Percentiles rank a stretch among this genome's conserved stretches.
These are phyloP conservation scores for Nepenthes gracilis DNA, from an alignment of 148 eudicot species.

Conservation along the genomic window DNA sequence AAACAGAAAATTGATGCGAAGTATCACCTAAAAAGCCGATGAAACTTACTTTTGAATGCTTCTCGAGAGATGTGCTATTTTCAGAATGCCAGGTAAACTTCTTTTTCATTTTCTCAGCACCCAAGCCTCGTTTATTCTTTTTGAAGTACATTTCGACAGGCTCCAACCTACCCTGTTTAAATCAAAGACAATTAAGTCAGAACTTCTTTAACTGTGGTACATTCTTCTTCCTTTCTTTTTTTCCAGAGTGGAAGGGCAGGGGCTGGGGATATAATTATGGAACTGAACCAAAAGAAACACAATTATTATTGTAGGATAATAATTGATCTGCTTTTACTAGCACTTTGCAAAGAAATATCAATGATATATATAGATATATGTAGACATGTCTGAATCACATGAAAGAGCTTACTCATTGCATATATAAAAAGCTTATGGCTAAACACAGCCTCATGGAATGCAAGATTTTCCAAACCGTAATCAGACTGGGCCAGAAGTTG, in stretches of 20 bases:
- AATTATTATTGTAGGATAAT: no score
- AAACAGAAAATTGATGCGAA: neutral
- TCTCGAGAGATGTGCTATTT: slow-evolving; percentile 6
- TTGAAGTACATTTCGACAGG: slow-evolving; percentile 53
- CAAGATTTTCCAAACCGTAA: no score
- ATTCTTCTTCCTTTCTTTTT: neutral
- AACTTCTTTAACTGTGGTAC: neutral
- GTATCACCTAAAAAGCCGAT: neutral
- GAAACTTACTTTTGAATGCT: slow-evolving; percentile 25
- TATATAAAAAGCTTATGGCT: no score
- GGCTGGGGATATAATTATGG: no score
- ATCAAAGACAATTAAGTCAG: slow-evolving; percentile 7
- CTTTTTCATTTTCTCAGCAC: slow-evolving; percentile 53
- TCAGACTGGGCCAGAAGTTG: no score
- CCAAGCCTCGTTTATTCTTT: slow-evolving; percentile 72
- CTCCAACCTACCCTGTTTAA: slow-evolving; percentile 75
- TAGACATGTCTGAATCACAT: no score
- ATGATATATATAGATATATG: no score
- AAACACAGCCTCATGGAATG: no score
- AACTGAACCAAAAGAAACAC: neutral
- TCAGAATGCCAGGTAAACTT: slow-evolving; percentile 19
- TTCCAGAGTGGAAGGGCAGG: neutral
- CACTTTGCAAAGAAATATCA: no score
- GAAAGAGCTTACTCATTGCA: no score
- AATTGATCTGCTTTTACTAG: no score